Percentiles rank a stretch among this genome's conserved stretches.
Evolutionary conservation across 345 rosid genomes (phyloP).

Genomic region (thale cress (Arabidopsis thaliana)): DNA sequence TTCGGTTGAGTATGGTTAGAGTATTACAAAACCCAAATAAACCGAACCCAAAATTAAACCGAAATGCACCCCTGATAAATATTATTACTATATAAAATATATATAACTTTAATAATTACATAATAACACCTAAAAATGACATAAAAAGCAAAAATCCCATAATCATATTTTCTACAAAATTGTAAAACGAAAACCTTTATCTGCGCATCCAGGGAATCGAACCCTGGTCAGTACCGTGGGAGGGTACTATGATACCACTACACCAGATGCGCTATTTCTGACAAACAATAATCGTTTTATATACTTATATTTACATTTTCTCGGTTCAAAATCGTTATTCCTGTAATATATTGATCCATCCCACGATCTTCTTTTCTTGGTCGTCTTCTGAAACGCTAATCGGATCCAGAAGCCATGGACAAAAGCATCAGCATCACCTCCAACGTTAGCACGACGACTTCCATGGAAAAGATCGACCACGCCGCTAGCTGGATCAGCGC

Average conservation of each 20-base stretch:
- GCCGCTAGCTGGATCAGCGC: constrained; percentile 70
- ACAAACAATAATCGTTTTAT: fast-evolving
- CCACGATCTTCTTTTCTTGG: constrained; percentile 11
- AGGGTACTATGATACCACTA: constrained; percentile 99
- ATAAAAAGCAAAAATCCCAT: too few species aligned
- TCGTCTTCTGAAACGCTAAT: constrained; percentile 19
- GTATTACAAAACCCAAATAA: too few species aligned
- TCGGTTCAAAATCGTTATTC: too few species aligned
- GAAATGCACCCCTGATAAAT: too few species aligned
- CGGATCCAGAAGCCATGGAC: constrained; percentile 18
- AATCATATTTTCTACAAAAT: too few species aligned
- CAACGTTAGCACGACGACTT: constrained; percentile 45
- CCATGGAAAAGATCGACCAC: constrained; percentile 52
- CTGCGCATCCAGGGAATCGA: constrained; percentile 96
- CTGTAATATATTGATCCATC: too few species aligned
- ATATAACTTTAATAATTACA: too few species aligned
- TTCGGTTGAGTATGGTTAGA: too few species aligned
- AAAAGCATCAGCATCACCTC: constrained; percentile 18
- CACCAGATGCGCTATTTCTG: constrained; percentile 73
- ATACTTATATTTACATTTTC: fast-evolving
- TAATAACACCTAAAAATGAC: too few species aligned
- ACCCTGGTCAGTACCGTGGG: constrained; percentile 98
- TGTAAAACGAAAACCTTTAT: too few species aligned
- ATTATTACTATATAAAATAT: too few species aligned
- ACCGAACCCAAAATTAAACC: too few species aligned